phyloP scores from a whole-genome alignment of 2,329 filamentous ascomycete genomes.

The Epicoccum nigrum region DNA sequence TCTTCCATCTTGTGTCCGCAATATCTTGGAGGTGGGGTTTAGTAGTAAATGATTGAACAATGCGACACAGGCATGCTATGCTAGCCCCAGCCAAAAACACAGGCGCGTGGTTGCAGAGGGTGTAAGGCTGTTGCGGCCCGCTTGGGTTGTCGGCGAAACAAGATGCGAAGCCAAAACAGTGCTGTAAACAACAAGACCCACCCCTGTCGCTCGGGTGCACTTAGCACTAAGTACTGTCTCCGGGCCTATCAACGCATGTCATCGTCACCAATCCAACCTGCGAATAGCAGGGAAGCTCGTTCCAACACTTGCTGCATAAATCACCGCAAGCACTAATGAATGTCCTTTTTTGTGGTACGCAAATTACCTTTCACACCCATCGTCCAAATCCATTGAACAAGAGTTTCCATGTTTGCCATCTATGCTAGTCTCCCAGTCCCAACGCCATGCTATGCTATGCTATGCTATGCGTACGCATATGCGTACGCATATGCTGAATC shows the following conservation, averaged over 20 bases:
- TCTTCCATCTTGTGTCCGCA: constrained; percentile 39
- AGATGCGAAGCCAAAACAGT: constrained; percentile 6
- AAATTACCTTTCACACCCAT: too few relatives aligned
- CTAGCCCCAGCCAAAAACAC: constrained; percentile 21
- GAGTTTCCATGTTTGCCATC: too few relatives aligned
- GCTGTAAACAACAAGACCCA: constrained; percentile 18
- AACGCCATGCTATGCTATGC: too few relatives aligned
- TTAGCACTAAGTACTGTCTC: constrained; percentile 1
- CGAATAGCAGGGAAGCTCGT: background rate
- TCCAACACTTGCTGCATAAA: background rate
- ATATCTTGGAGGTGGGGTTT: constrained; percentile 17
- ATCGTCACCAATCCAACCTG: background rate
- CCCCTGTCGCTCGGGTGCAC: constrained; percentile 6
- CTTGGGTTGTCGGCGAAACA: constrained; percentile 9
- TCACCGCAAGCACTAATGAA: too few relatives aligned
- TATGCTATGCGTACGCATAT: too few relatives aligned
- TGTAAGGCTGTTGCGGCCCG: constrained; percentile 20
- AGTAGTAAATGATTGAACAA: constrained; percentile 20
- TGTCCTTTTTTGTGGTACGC: too few relatives aligned
- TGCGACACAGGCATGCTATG: constrained; percentile 32
- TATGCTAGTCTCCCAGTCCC: too few relatives aligned
- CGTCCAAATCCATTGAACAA: too few relatives aligned
- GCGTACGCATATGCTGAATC: too few relatives aligned
- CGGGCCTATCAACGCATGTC: constrained; percentile 7
- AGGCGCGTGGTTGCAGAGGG: constrained; percentile 22